Evolutionary conservation across 139 green algal species (phyloP).

Genomic region (Diplosphaera chodatii): DNA sequence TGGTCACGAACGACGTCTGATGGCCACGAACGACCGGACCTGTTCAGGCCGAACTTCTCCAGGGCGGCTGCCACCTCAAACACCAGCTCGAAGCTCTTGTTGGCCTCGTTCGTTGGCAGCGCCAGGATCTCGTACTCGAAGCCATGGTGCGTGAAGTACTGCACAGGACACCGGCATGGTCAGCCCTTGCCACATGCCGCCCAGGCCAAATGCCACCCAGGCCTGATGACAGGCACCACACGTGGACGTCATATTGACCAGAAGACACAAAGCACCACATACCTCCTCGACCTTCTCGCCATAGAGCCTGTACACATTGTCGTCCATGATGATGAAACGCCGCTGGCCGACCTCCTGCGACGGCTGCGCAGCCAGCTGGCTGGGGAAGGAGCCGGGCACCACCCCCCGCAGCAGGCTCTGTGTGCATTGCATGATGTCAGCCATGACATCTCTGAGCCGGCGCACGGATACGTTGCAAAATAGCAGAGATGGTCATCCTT

Average conservation of each 20-base stretch:
- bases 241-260: no score
- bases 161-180: no score
- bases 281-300: constrained; percentile 19
- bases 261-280: no score
- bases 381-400: constrained; percentile 38
- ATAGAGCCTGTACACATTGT: constrained; percentile 29
- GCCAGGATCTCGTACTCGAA: constrained; percentile 28
- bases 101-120: constrained; percentile 36
- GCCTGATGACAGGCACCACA: no score
- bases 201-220: no score
- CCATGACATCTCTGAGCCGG: no score
- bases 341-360: constrained; percentile 4
- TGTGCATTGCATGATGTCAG: no score
- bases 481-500: no score
- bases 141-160: constrained; percentile 36
- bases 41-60: constrained; percentile 41
- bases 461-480: no score
- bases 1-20: no score
- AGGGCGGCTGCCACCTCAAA: constrained; percentile 27
- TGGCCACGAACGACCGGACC: no score
- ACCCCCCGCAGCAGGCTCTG: constrained; percentile 34
- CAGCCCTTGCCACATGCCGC: no score
- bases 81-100: constrained; percentile 46
- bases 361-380: not conserved
- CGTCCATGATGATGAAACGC: constrained; percentile 40